Base-by-base conservation (phyloP, 108 stramenopile genomes). In the Nannochloropsis salina region DNA sequence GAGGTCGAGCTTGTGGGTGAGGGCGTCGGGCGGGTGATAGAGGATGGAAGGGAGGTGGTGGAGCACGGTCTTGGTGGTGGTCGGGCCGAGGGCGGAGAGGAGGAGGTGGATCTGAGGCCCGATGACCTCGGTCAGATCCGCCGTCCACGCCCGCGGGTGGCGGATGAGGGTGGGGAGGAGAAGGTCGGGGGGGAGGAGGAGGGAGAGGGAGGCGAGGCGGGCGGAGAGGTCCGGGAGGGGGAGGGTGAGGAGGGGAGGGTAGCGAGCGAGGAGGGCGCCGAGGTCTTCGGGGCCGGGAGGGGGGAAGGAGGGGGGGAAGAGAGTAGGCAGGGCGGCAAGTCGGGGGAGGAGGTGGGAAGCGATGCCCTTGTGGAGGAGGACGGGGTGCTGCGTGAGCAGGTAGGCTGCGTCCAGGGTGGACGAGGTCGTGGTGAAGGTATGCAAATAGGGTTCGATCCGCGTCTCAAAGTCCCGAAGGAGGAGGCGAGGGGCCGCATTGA, bases 131-230 rank as follows among this genome's bases (percentile, higher is more conserved):
- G 61, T 20, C 61, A 74, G 61, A n/a, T 74, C 61, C 20, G 61
- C 61, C 15, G 61, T 74, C 61, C 61, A 74, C 2, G 61, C 61
- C 20, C 61, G 61, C 2, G 61, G 61, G 5, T 74, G 61, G 20
- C n/a, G 61, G 61, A 15, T 20, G n/a, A 74, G 61, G 4, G 61
- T 74, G 61, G 61, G 61, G 61, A 74, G 61, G 61, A 74, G 61
- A 2, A 74, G 61, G 5, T 15, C 15, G 61, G 61, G 61, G 61
- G 61, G 61, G 61, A 74, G 61, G 61, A 74, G 61, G 5, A 74
- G 61, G 61, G 61, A 74, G 61, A 74, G 61, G 61, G 61, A 74
- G 61, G 61, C 61, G 61, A 74, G 61, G 61, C 61, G 61, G 61
- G 61, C n/a, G 61, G 61, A 74, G 61, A 74, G 61, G 61, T 15